A percentile compares a stretch with the other conserved stretches of the same genome.
Evolutionary conservation across 179 eudicot species (phyloP).

Genomic region (Corrigiola litoralis): DNA sequence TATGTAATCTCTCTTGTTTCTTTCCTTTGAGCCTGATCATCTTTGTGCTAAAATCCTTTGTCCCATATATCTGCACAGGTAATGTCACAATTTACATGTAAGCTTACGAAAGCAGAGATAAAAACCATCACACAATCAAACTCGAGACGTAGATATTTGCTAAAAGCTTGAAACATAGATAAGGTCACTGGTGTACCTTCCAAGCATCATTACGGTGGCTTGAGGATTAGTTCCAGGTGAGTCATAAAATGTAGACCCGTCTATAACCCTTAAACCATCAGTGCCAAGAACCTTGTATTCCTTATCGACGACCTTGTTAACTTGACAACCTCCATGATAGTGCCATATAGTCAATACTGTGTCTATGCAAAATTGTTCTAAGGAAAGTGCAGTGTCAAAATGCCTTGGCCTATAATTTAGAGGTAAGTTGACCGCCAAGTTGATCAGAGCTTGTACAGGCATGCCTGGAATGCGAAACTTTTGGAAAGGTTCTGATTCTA

Average conservation of each 20-base stretch:
- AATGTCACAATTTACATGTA: neutral
- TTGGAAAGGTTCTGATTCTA: conserved; percentile 46
- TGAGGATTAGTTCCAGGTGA: conserved; percentile 93
- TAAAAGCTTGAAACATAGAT: too few species aligned
- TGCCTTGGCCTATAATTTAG: conserved; percentile 52
- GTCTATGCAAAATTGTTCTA: conserved; percentile 68
- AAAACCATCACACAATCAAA: neutral
- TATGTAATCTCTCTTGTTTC: conserved; percentile 10
- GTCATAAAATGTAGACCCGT: conserved; percentile 61
- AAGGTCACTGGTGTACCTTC: conserved; percentile 80
- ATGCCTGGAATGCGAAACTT: conserved; percentile 40
- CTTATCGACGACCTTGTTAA: conserved; percentile 61
- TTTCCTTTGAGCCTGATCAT: conserved; percentile 9
- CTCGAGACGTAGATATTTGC: too few species aligned
- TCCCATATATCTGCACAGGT: conserved; percentile 76
- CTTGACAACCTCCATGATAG: conserved; percentile 91
- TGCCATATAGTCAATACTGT: conserved; percentile 90
- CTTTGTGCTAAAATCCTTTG: conserved; percentile 46
- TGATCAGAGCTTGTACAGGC: conserved; percentile 33
- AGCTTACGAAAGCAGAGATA: neutral
- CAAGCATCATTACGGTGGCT: conserved; percentile 95
- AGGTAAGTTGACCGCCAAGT: conserved; percentile 38
- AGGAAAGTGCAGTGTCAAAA: conserved; percentile 24
- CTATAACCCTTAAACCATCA: conserved; percentile 57
- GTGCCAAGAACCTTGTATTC: conserved; percentile 70